Conservation (phyloP, 2,329 filamentous ascomycete genomes). For the Lecanosticta acicola region DNA sequence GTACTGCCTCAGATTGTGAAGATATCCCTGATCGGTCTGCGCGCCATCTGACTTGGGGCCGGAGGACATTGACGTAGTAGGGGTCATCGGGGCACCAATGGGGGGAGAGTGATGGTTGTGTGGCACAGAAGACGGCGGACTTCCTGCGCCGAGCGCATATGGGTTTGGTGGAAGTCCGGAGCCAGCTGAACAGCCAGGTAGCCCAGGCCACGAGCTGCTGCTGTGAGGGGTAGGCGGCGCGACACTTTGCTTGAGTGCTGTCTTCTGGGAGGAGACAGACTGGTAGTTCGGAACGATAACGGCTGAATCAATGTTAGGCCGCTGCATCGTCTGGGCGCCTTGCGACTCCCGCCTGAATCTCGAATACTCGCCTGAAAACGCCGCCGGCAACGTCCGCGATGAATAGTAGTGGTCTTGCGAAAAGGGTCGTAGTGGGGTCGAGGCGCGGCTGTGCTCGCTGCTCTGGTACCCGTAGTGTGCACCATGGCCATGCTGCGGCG, state of each 20-base stretch:
- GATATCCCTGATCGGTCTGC: conserved; percentile 34
- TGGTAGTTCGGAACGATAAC: conserved; percentile 24
- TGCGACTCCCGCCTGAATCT: conserved; percentile 31
- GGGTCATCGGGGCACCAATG: conserved; percentile 27
- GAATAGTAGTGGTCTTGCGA: conserved; percentile 35
- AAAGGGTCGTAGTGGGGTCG: conserved; percentile 30
- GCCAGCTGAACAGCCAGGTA: neutral
- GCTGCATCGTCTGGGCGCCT: conserved; percentile 27
- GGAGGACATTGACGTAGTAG: conserved; percentile 29
- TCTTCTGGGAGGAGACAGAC: conserved; percentile 23
- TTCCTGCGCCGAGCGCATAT: conserved; percentile 18
- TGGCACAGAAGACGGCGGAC: conserved; percentile 22
- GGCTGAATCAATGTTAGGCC: conserved; percentile 22
- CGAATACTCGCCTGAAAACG: conserved; percentile 34
- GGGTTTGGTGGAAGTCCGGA: conserved; percentile 21
- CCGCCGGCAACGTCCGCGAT: conserved; percentile 32
- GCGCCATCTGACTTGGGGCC: conserved; percentile 20
- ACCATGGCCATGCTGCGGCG: conserved; percentile 1
- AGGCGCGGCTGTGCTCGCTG: conserved; percentile 19
- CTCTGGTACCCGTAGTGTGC: conserved; percentile 25
- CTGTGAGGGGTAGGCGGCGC: neutral
- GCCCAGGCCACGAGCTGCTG: neutral
- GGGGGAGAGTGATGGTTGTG: conserved; percentile 30
- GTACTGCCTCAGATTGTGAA: conserved; percentile 41
- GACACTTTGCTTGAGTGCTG: conserved; percentile 20